Base-by-base conservation (phyloP, 148 eudicot genomes). In the Vaccinium darrowii region DNA sequence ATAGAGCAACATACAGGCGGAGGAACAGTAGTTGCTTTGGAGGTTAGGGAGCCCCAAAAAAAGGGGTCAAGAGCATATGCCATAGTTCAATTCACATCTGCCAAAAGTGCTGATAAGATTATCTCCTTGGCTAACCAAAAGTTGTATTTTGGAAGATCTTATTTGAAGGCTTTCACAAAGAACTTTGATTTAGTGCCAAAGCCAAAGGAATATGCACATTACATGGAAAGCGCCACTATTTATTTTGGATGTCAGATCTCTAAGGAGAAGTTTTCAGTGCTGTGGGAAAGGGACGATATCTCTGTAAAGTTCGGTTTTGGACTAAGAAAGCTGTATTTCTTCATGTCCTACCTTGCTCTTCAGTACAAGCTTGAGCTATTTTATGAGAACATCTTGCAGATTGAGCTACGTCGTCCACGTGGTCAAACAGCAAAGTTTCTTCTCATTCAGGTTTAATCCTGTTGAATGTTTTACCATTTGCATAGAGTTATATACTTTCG, bases 321-420 rank as follows among this genome's bases (percentile, higher is more conserved):
- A 51, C 53, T 85, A 33, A 86, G 85, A 82, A 86, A 82, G 50
- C n/a, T 86, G 67, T 82, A 86, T 50, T 86, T 86, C 81, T 56
- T 82, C 78, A 4, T 82, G 14, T 47, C 75, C 23, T 10, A 65
- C 52, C 56, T 10, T 36, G n/a, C 30, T 82, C 84, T 81, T 63
- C 43, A 51, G 1, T 82, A 82, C 76, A 86, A 86, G 71, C 82
- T 86, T 33, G 85, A 86, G 77, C 85, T 93, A 36, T 81, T 88
- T 47, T 93, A 91, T 85, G 93, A 89, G 83, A 89, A 89, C 79
- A 86, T 93, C 62, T 93, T 91, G 93, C 92, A 90, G 84, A 88
- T 88, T 85, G 91, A 91, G 82, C 89, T 87, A 39, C 86, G 88
- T 81, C 86, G 85, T 75, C 92, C 85, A 76, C 90, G 65, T 43